Evolutionary conservation across 345 rosid species (phyloP), one percentile per base, ranked within the genome.

Genomic region (Anacardium occidentale): DNA sequence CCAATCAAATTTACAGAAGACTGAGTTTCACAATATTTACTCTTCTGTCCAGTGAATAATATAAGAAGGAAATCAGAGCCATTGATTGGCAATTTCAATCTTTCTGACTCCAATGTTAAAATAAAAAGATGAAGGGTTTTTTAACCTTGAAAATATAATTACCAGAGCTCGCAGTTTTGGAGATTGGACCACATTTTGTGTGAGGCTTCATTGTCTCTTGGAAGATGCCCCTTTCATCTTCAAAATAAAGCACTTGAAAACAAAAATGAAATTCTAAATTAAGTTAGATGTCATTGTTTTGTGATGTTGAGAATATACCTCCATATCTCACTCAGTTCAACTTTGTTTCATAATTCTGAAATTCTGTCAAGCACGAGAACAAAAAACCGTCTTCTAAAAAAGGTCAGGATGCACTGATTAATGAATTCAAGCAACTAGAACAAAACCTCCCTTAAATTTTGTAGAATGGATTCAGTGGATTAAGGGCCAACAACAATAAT

Each of bases 81-180:
- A 57, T 58, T 65, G 26, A 47, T 65, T 24, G 10, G 25, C 12
- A 13, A 64, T 62, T 42, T 48, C 17, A 15, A 0, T 11, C 17
- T 3, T 18, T 12, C 52, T 48, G 6, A 34, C 52, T 48, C 48
- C 66, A 62, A 51, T 25, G 73, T 25, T 25, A 45, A 58, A 58
- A 59, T 45, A 10, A 70, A 70, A 17, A 32, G n/a, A 45, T 21
- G 20, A 54, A 42, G 34, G 2, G 37, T 34, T 6, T 13, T 20
- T 51, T 54, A 34, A 21, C 61, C 40, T 64, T 58, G 52, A 32
- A 32, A 57, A 65, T 25, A 42, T 42, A 37, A 37, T 37, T 6
- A 44, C 45, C 70, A 25, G 5, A 63, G 62, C n/a, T 63, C 64
- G 54, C 10, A 62, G 62, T 48, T 37, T 8, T 52, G 32, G 60